These are phyloP conservation scores for Pseudogymnoascus sp. DNA, from an alignment of 2,329 filamentous ascomycete species.

Conservation along the genomic window DNA sequence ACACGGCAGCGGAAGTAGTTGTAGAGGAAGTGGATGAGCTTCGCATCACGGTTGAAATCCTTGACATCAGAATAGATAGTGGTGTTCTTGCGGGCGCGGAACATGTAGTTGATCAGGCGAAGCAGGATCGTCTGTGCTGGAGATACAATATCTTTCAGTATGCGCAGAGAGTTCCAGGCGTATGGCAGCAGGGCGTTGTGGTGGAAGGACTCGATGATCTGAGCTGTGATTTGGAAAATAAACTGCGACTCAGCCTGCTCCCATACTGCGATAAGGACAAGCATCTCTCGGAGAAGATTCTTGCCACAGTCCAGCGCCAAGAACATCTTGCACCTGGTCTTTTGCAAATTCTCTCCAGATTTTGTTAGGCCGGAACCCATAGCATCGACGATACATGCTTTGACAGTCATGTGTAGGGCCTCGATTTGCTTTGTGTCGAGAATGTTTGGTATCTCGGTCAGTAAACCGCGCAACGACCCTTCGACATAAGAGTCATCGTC, in stretches of 20 bases:
- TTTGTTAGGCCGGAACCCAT: slow-evolving; percentile 59
- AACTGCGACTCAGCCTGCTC: slow-evolving; percentile 87
- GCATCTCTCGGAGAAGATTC: slow-evolving; percentile 78
- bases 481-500: slow-evolving; percentile 75
- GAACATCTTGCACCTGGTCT: slow-evolving; percentile 81
- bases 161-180: slow-evolving; percentile 83
- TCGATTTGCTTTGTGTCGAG: slow-evolving; percentile 93
- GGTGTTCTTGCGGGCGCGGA: slow-evolving; percentile 49
- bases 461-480: slow-evolving; percentile 69
- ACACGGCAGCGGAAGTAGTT: slow-evolving; percentile 87
- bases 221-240: slow-evolving; percentile 93
- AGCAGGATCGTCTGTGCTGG: slow-evolving; percentile 90
- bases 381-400: slow-evolving; percentile 86
- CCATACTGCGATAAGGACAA: slow-evolving; percentile 97
- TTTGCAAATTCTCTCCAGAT: slow-evolving; percentile 75
- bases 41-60: slow-evolving; percentile 49
- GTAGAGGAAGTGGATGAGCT: slow-evolving; percentile 78
- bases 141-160: slow-evolving; percentile 92
- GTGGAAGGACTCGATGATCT: slow-evolving; percentile 89
- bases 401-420: slow-evolving; percentile 93
- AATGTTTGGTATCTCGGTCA: slow-evolving; percentile 92
- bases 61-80: slow-evolving; percentile 39
- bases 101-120: slow-evolving; percentile 83
- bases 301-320: slow-evolving; percentile 84
- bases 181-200: slow-evolving; percentile 85